Evolutionary conservation across 2,329 filamentous ascomycete species (phyloP).

Genomic region (Thielaviopsis ethacetica): DNA sequence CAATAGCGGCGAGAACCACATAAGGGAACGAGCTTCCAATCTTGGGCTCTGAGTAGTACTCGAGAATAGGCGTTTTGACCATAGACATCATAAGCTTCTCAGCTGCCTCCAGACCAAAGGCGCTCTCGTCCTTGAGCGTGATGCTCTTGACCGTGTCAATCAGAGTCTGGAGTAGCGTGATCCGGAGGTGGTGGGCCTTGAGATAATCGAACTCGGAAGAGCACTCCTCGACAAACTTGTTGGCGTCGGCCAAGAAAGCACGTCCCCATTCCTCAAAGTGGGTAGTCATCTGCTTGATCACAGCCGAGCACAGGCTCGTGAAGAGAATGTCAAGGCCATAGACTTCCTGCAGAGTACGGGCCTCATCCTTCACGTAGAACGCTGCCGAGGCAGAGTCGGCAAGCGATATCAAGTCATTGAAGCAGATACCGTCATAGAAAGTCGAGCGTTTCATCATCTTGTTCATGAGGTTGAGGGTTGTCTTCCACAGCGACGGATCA

Average conservation of each 20-base stretch:
- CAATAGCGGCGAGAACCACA: conserved; percentile 11
- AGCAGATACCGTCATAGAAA: conserved; percentile 32
- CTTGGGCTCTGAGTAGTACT: conserved; percentile 8
- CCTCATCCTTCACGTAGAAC: conserved; percentile 1
- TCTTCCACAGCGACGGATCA: conserved; percentile 11
- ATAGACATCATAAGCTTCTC: conserved; percentile 9
- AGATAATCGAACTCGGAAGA: conserved; percentile 9
- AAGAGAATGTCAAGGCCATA: conserved; percentile 10
- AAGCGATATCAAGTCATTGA: conserved; percentile 20
- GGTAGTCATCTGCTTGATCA: conserved; percentile 27
- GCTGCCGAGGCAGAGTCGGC: conserved; percentile 18
- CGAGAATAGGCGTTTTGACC: conserved; percentile 7
- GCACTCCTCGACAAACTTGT: conserved; percentile 14
- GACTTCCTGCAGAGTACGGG: conserved; percentile 4
- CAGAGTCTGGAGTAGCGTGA: conserved; percentile 23
- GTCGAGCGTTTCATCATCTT: conserved; percentile 36
- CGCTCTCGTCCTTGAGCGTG: conserved; percentile 13
- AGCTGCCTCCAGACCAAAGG: conserved; percentile 15
- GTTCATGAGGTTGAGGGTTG: conserved; percentile 13
- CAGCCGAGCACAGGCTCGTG: conserved; percentile 18
- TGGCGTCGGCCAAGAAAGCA: conserved; percentile 22
- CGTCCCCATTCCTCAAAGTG: conserved; percentile 26
- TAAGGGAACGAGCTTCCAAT: conserved; percentile 6
- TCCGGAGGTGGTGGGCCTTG: conserved; percentile 16
- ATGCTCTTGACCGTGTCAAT: conserved; percentile 17